Evolutionary conservation across 2,329 filamentous ascomycete genomes (phyloP).

Genomic region (Talaromyces sp.): DNA sequence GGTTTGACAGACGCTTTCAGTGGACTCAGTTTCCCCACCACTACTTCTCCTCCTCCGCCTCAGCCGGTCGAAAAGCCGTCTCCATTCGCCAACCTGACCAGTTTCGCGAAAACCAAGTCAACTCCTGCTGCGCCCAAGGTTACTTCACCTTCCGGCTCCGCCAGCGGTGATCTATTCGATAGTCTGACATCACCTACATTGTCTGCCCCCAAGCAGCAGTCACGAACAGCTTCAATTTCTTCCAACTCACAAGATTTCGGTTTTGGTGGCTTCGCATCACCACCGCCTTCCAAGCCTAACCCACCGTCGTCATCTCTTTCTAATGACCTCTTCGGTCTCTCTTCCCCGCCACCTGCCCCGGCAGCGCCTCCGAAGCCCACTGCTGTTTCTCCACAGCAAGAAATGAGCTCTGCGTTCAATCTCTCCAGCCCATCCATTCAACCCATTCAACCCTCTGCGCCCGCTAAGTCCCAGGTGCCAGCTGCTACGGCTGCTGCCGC

Average conservation of each 20-base stretch:
- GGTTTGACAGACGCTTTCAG: conserved; percentile 82
- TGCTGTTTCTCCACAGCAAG: conserved; percentile 41
- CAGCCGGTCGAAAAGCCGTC: conserved; percentile 56
- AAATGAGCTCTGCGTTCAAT: conserved; percentile 76
- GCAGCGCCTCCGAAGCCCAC: conserved; percentile 48
- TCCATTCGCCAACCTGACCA: conserved; percentile 66
- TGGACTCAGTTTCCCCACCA: conserved; percentile 63
- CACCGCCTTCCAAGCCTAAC: conserved; percentile 50
- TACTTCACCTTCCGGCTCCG: conserved; percentile 53
- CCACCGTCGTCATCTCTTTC: conserved; percentile 59
- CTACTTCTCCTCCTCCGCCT: conserved; percentile 42
- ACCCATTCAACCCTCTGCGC: conserved; percentile 46
- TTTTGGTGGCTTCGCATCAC: conserved; percentile 63
- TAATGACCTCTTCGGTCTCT: conserved; percentile 81
- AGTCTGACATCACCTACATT: conserved; percentile 64
- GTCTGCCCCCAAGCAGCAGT: conserved; percentile 46
- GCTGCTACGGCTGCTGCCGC: conserved; percentile 50
- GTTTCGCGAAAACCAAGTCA: conserved; percentile 53
- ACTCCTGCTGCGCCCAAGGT: conserved; percentile 50
- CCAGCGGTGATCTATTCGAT: conserved; percentile 83
- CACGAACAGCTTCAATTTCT: conserved; percentile 54
- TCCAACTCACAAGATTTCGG: conserved; percentile 66
- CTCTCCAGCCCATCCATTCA: conserved; percentile 60
- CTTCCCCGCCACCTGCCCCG: conserved; percentile 48
- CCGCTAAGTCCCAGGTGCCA: conserved; percentile 44